Percentiles rank a stretch among this genome's conserved stretches.
phyloP scores from a whole-genome alignment of 108 stramenopile species.

The Bacterosira constricta region DNA sequence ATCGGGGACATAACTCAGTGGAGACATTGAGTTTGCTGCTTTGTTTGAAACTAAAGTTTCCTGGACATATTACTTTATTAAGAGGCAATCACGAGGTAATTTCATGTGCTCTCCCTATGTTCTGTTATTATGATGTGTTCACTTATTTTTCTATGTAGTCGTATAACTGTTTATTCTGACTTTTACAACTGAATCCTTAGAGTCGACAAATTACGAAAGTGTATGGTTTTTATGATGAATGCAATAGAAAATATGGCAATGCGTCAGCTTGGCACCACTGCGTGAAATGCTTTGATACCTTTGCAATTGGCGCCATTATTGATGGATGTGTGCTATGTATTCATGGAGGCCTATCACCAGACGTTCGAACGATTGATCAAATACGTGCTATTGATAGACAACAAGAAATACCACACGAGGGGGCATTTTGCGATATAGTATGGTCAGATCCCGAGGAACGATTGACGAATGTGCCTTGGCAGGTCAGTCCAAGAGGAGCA shows the following conservation, averaged over 20 bases:
- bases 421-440: slow-evolving; percentile 91
- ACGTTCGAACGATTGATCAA: slow-evolving; percentile 87
- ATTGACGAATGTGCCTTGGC: slow-evolving; percentile 61
- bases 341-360: slow-evolving; percentile 90
- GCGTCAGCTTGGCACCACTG: slow-evolving; percentile 86
- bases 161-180: no score
- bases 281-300: slow-evolving; percentile 88
- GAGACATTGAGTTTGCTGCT: slow-evolving; percentile 92
- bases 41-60: slow-evolving; percentile 88
- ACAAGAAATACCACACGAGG: slow-evolving; percentile 92
- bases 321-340: slow-evolving; percentile 88
- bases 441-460: slow-evolving; percentile 86
- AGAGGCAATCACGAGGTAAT: slow-evolving; percentile 90
- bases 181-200: slow-evolving; percentile 8
- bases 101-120: background rate
- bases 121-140: no score
- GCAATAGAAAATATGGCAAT: slow-evolving; percentile 76
- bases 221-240: slow-evolving; percentile 95
- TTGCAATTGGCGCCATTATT: slow-evolving; percentile 85
- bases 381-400: slow-evolving; percentile 85
- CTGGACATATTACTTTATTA: slow-evolving; percentile 87
- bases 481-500: slow-evolving; percentile 83
- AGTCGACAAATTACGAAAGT: slow-evolving; percentile 94
- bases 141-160: no score
- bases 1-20: slow-evolving; percentile 92